Base-by-base conservation (phyloP, 2,329 filamentous ascomycete genomes). In the Fusarium setosum region DNA sequence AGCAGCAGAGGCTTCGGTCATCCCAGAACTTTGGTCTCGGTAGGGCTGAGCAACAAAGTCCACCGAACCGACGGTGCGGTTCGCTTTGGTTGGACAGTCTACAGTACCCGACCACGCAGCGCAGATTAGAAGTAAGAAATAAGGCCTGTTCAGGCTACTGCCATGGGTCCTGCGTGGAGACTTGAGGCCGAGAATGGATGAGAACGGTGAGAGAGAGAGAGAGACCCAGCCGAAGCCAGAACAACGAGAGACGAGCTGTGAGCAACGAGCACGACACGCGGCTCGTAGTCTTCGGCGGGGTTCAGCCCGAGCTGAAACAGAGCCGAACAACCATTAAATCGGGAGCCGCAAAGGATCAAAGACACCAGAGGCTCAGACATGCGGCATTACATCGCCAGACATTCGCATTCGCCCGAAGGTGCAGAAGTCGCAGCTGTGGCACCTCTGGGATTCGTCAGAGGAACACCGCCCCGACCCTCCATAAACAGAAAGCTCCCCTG, bases 1-100 rank as follows among this genome's bases (percentile, higher is more conserved):
- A 65, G 65, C 66, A 67, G 69, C 61, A 70, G 45, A 32, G 57
- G 45, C 51, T 58, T 64, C 61, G 58, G 61, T 64, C 50, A 24
- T 60, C 47, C 54, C 53, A 67, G 63, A 56, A 56, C 56, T 54
- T 37, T 23, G 40, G 59, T 55, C 35, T 44, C 61, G 50, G 53
- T 72, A 72, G 70, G 70, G 70, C 70, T 72, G 69, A 72, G 68
- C 31, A 45, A 67, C n/a, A n/a, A 61, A 70, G 57, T 61, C 69
- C 59, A 63, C 62, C 31, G 56, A 65, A 54, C 62, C 63, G 56
- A 38, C 20, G 29, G 49, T 24, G 42, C 52, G 55, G 56, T 35
- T 56, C 50, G 38, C 38, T 67, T 59, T 66, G 52, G 66, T 65
- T 62, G 60, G 64, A 44, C 34, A 38, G 41, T n/a, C n/a, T n/a